Conservation (phyloP, 108 stramenopile genomes). For the Cyclotella baltica region DNA sequence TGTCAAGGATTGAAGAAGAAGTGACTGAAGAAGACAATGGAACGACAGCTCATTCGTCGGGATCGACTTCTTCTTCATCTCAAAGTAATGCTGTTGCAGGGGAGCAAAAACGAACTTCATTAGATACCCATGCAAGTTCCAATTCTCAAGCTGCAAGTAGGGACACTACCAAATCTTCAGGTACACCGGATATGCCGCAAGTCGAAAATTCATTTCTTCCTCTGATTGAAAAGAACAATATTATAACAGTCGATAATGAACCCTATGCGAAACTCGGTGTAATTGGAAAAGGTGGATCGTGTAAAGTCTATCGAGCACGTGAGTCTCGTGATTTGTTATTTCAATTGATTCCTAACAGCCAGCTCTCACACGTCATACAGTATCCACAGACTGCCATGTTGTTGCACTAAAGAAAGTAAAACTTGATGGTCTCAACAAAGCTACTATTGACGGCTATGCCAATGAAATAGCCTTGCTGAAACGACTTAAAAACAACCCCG, state of each 20-base stretch:
- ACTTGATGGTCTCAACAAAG: conserved; percentile 83
- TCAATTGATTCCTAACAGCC: no score
- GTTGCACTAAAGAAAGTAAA: conserved; percentile 98
- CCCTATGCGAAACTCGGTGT: conserved; percentile 92
- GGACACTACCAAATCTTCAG: background rate
- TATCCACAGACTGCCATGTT: conserved; percentile 80
- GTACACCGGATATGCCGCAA: background rate
- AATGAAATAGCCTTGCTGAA: conserved; percentile 96
- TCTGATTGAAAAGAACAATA: conserved; percentile 82
- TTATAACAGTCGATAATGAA: conserved; percentile 80
- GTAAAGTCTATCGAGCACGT: conserved; percentile 94
- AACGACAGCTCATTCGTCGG: background rate
- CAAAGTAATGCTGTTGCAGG: background rate
- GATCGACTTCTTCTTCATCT: background rate
- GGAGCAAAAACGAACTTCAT: conserved; percentile 5
- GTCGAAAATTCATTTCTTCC: conserved; percentile 64
- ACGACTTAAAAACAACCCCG: conserved; percentile 87
- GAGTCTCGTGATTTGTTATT: no score
- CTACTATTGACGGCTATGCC: conserved; percentile 92
- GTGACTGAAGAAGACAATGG: background rate
- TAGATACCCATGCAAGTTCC: conserved; percentile 6
- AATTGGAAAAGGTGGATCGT: conserved; percentile 97
- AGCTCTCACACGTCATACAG: no score
- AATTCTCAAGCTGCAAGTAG: background rate
- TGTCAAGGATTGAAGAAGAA: conserved; percentile 56